Conservation (phyloP, 2,329 filamentous ascomycete species). For the Leptosphaerulina australis region DNA sequence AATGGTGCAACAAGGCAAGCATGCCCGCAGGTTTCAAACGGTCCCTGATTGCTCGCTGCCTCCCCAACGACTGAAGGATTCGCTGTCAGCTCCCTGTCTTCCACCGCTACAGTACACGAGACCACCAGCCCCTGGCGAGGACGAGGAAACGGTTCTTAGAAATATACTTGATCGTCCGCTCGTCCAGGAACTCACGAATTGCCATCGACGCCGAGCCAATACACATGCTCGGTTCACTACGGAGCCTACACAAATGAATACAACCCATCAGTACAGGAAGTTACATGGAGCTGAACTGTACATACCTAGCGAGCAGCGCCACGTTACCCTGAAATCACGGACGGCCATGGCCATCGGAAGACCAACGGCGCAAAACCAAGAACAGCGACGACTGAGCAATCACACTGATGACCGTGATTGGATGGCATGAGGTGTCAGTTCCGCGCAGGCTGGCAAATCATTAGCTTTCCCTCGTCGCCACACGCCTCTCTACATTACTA, state of each 20-base stretch:
- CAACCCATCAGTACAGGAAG: background rate
- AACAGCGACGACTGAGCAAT: slow-evolving; percentile 9
- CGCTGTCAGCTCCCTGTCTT: too few species aligned
- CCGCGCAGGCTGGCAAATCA: background rate
- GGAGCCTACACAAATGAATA: background rate
- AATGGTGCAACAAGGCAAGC: background rate
- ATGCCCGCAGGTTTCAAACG: too few species aligned
- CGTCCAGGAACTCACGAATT: background rate
- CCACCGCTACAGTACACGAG: background rate
- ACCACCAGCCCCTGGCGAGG: background rate
- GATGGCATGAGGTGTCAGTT: background rate
- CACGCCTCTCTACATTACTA: too few species aligned
- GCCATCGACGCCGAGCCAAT: background rate
- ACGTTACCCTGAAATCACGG: too few species aligned
- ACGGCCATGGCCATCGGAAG: background rate
- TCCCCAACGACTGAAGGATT: background rate
- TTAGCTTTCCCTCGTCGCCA: background rate
- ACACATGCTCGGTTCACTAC: background rate
- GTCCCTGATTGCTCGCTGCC: too few species aligned
- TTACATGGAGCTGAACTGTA: background rate
- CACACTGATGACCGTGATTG: slow-evolving; percentile 17
- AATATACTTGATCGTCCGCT: background rate
- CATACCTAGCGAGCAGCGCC: background rate
- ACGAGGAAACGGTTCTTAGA: background rate
- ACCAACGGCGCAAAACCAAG: background rate